phyloP scores from a whole-genome alignment of 495 filamentous ascomycete species.

The Penicillium crystallinum region DNA sequence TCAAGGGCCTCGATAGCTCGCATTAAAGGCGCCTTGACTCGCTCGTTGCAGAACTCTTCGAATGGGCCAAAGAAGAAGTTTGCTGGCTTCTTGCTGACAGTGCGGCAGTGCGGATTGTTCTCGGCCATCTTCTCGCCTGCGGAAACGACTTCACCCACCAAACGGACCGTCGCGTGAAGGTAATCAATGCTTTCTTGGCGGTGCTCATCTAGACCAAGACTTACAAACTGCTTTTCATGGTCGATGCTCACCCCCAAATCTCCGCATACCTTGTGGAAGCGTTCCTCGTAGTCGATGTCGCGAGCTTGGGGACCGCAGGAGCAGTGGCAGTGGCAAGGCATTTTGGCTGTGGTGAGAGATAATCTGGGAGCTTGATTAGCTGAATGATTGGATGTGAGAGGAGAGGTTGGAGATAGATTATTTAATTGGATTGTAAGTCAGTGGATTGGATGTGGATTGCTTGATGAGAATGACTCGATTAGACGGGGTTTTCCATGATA shows the following conservation, averaged over 20 bases:
- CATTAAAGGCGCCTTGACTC: not conserved
- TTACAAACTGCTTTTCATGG: not conserved
- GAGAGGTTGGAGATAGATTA: not conserved
- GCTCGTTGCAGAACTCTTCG: not conserved
- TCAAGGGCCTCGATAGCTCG: not conserved
- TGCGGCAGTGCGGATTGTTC: not conserved
- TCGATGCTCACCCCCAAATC: not conserved
- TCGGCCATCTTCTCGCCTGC: not conserved
- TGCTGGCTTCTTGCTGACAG: not conserved
- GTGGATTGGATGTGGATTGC: not conserved
- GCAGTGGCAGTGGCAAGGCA: not conserved
- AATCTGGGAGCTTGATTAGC: not conserved
- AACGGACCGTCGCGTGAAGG: not conserved
- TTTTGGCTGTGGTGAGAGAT: not conserved
- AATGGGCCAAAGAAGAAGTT: not conserved
- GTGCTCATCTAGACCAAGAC: not conserved
- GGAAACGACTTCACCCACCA: not conserved
- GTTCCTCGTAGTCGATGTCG: not conserved
- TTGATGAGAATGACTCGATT: not conserved
- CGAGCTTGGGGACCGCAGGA: too few relatives aligned
- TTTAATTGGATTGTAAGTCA: not conserved
- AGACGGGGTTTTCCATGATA: not conserved
- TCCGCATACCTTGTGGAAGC: not conserved
- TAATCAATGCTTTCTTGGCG: not conserved
- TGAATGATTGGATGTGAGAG: not conserved